Evolutionary conservation across 2,329 filamentous ascomycete species (phyloP).

Genomic region (Acephala macrosclerotiorum): DNA sequence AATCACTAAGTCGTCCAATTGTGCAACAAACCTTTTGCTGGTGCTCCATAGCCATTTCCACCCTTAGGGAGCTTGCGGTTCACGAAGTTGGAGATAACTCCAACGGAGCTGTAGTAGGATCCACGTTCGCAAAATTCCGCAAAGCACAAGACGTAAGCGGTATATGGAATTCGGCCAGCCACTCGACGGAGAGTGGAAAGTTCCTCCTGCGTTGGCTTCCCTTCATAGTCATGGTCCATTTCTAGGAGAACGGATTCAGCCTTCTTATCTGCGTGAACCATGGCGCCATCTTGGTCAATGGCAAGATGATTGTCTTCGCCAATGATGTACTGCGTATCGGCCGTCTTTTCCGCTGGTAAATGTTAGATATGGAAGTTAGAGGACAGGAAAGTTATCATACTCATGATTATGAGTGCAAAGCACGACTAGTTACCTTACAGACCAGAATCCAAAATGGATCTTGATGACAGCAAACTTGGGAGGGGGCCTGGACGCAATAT

Average conservation of each 20-base stretch:
- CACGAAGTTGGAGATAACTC: conserved; percentile 66
- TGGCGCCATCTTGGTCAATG: conserved; percentile 22
- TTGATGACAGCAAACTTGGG: neutral
- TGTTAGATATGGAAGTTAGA: conserved; percentile 8
- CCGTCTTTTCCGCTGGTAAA: conserved; percentile 27
- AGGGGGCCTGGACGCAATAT: neutral
- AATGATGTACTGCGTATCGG: conserved; percentile 24
- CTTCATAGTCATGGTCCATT: conserved; percentile 23
- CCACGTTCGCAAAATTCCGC: conserved; percentile 80
- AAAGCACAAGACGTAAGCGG: conserved; percentile 74
- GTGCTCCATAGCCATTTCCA: conserved; percentile 50
- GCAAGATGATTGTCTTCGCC: conserved; percentile 13
- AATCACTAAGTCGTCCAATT: no score
- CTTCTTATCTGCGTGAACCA: conserved; percentile 18
- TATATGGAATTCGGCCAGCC: conserved; percentile 69
- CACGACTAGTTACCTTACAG: conserved; percentile 8
- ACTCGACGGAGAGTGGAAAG: conserved; percentile 65
- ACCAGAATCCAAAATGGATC: conserved; percentile 1
- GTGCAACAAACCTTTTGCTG: no score
- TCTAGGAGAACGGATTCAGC: conserved; percentile 12
- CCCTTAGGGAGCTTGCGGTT: conserved; percentile 60
- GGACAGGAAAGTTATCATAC: neutral
- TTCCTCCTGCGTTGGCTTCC: conserved; percentile 62
- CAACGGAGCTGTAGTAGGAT: conserved; percentile 76
- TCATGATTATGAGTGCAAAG: conserved; percentile 8